Percentiles rank a stretch among this genome's conserved stretches.
Evolutionary conservation across 306 rosid genomes (phyloP).

Genomic region (Leucaena leucocephala): DNA sequence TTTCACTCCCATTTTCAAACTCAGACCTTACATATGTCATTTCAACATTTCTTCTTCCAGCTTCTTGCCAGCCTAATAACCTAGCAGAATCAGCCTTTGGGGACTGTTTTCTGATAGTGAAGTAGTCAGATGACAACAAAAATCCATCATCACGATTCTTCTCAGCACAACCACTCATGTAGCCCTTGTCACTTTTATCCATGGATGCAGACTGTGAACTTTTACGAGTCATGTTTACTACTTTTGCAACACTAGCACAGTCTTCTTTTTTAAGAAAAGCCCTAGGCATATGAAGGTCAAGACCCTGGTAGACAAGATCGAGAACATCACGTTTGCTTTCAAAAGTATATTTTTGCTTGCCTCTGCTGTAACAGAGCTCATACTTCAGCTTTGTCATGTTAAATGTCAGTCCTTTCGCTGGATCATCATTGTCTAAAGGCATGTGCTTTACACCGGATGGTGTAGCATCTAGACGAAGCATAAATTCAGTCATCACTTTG

Average conservation of each 20-base stretch:
- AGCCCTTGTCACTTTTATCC: constrained; percentile 69
- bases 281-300: constrained; percentile 86
- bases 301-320: constrained; percentile 94
- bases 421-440: constrained; percentile 96
- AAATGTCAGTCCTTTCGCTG: constrained; percentile 93
- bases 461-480: constrained; percentile 85
- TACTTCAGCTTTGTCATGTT: constrained; percentile 76
- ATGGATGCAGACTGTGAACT: constrained; percentile 62
- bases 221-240: constrained; percentile 76
- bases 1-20: constrained; percentile 90
- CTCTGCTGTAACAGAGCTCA: constrained; percentile 85
- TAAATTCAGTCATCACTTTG: constrained; percentile 97
- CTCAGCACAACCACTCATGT: constrained; percentile 55
- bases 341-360: constrained; percentile 89
- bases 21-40: constrained; percentile 80
- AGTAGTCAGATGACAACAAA: constrained; percentile 88
- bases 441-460: constrained; percentile 80
- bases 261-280: constrained; percentile 69
- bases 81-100: constrained; percentile 94
- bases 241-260: constrained; percentile 70
- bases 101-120: constrained; percentile 91
- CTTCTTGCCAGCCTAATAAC: constrained; percentile 95
- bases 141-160: constrained; percentile 95
- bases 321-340: constrained; percentile 88
- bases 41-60: constrained; percentile 92